These are phyloP conservation scores for Samsoniella hepiali DNA, from an alignment of 2,329 filamentous ascomycete species.

Conservation along the genomic window DNA sequence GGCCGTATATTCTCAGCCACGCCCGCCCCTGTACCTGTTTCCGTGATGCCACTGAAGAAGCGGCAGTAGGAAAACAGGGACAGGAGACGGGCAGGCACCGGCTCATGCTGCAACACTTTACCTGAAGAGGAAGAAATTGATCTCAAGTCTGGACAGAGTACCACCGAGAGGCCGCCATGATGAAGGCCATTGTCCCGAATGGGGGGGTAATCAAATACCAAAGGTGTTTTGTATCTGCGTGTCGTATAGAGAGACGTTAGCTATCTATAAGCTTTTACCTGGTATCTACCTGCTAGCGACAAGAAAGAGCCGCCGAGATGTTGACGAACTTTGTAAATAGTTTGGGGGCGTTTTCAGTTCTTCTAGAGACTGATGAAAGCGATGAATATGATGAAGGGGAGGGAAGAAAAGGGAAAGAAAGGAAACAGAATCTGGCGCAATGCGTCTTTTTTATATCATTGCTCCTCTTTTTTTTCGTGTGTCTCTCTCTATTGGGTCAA, in stretches of 20 bases:
- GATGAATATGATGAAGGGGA: background rate
- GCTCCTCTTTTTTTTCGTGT: slow-evolving; percentile 10
- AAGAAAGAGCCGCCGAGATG: background rate
- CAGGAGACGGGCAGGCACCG: slow-evolving; percentile 47
- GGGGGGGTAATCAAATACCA: slow-evolving; percentile 11
- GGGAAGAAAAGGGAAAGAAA: background rate
- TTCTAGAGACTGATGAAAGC: background rate
- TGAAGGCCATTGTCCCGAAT: slow-evolving; percentile 21
- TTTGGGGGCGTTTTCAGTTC: background rate
- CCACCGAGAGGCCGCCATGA: slow-evolving; percentile 35
- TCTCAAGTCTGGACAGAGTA: slow-evolving; percentile 36
- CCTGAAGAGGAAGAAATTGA: slow-evolving; percentile 34
- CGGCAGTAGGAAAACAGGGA: background rate
- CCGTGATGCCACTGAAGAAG: slow-evolving; percentile 27
- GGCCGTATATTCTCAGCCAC: slow-evolving; percentile 84
- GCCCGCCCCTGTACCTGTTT: slow-evolving; percentile 21
- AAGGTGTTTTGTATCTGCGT: slow-evolving; percentile 3
- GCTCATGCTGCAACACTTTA: slow-evolving; percentile 57
- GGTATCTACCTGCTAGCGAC: background rate
- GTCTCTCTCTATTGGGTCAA: background rate
- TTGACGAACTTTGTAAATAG: slow-evolving; percentile 9
- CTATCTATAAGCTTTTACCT: background rate
- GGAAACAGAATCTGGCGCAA: background rate
- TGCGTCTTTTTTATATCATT: slow-evolving; percentile 15
- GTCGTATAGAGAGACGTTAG: slow-evolving; percentile 9